phyloP scores from a whole-genome alignment of 805 yeast genomes.

The Kluyveromyces dobzhanskii region DNA sequence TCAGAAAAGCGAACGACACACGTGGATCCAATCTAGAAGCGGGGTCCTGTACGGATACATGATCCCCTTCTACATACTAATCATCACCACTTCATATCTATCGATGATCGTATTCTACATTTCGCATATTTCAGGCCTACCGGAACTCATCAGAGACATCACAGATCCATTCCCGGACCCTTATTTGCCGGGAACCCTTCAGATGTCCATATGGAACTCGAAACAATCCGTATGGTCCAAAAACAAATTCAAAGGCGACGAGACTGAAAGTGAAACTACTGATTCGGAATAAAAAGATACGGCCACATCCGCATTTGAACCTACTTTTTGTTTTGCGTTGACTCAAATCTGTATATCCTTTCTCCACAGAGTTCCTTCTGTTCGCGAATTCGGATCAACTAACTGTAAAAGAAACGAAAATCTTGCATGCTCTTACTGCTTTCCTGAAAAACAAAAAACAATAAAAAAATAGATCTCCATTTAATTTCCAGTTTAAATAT shows the following conservation, averaged over 20 bases:
- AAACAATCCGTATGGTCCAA: slow-evolving; percentile 25
- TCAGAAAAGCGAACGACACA: slow-evolving; percentile 32
- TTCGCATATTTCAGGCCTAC: slow-evolving; percentile 42
- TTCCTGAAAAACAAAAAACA: no score
- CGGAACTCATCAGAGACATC: slow-evolving; percentile 45
- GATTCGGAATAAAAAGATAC: no score
- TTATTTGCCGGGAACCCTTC: slow-evolving; percentile 8
- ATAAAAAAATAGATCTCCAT: no score
- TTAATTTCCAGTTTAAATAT: no score
- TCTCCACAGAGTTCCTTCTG: no score
- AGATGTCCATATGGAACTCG: slow-evolving; percentile 22
- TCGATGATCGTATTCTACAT: slow-evolving; percentile 43
- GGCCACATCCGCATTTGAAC: no score
- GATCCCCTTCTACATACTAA: slow-evolving; percentile 35
- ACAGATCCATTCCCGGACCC: slow-evolving; percentile 37
- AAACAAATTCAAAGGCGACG: neutral
- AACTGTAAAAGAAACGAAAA: no score
- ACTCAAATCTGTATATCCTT: no score
- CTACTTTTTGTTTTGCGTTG: no score
- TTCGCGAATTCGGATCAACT: no score
- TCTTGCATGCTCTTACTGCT: no score
- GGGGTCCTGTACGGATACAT: slow-evolving; percentile 53
- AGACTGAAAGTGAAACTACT: neutral
- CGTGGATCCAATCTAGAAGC: slow-evolving; percentile 45
- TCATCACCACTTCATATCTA: slow-evolving; percentile 35